Base-by-base conservation (phyloP, 805 yeast genomes). In the Saturnispora gosingensis region DNA sequence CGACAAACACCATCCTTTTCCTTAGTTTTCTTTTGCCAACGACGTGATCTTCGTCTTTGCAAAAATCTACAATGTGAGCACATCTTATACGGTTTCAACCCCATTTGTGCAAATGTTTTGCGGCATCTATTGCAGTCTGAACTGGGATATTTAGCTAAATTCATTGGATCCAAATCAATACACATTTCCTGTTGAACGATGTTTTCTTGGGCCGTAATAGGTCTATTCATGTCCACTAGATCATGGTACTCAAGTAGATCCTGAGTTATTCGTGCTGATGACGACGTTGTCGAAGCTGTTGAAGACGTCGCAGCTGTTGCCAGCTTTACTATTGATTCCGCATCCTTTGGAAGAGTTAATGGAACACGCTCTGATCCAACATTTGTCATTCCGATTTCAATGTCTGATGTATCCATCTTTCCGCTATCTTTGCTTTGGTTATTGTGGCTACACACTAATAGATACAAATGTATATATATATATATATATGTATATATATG, bases 61-160 rank as follows among this genome's bases (percentile, higher is more conserved):
- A 80, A 64, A 48, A 76, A 81, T 36, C 87, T 73, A 60, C 88
- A 82, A 59, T 80, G 86, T 30, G 75, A 74, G 61, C 88, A 82
- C 49, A 81, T 66, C 60, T 79, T 80, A 66, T 63, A 82, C 15
- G 68, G 64, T 58, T 74, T 76, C 64, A 75, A 58, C 49, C 69
- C 61, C 55, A 68, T 61, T 54, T 74, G 77, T n/a, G 72, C 72
- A 60, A 81, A 82, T 10, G 69, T 73, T 58, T 80, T 81, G 60
- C 81, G 80, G 59, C 88, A 82, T 49, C 87, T 63, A 2, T 81
- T 69, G 56, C 88, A 82, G 22, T 45, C 35, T 1, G 54, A 38
- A 18, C 46, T 49, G 5, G 56, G 52, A 25, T 44, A 56, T 30
- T 43, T 53, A 11, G 10, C 20, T 28, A 50, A 25, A 32, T 56